A percentile compares a stretch with the other conserved stretches of the same genome.
Evolutionary conservation across 768 basidiomycete species (phyloP).

Genomic region (Pisolithus orientalis): DNA sequence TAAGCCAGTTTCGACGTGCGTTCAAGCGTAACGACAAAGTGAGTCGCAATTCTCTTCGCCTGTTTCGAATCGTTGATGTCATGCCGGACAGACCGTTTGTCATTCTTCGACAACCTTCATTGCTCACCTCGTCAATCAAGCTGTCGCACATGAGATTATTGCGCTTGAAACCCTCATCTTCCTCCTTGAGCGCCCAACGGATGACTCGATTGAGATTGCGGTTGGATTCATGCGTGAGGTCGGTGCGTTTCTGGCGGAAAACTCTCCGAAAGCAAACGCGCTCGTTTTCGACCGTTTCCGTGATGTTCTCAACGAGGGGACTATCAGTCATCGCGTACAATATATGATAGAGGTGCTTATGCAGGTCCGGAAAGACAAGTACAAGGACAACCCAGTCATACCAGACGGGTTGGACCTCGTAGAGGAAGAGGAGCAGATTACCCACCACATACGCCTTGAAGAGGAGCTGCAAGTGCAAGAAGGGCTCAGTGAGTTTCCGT

Average conservation of each 20-base stretch:
- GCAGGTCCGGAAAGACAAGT: conserved; percentile 98
- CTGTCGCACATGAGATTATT: conserved; percentile 88
- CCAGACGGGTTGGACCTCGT: conserved; percentile 95
- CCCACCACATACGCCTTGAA: conserved; percentile 87
- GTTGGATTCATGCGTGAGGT: conserved; percentile 98
- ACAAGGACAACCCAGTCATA: conserved; percentile 95
- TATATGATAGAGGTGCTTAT: conserved; percentile 99
- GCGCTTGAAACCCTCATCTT: conserved; percentile 93
- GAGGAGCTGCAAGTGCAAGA: conserved; percentile 94
- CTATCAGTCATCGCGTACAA: conserved; percentile 93
- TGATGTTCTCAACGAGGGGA: conserved; percentile 90
- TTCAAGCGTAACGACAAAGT: conserved; percentile 99
- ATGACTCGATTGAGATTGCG: conserved; percentile 97
- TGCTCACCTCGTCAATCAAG: conserved; percentile 89
- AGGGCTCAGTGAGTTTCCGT: conserved; percentile 70
- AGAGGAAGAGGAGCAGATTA: conserved; percentile 97
- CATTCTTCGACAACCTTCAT: conserved; percentile 89
- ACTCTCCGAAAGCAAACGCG: conserved; percentile 92
- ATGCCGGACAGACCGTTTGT: conserved; percentile 66
- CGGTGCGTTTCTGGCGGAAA: conserved; percentile 89
- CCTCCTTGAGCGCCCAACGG: conserved; percentile 92
- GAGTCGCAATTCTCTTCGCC: conserved; percentile 14
- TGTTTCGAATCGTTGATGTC: not conserved
- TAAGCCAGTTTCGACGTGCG: conserved; percentile 90
- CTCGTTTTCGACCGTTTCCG: conserved; percentile 95